A percentile compares a stretch with the other conserved stretches of the same genome.
These are phyloP conservation scores for Microdochium trichocladiopsis DNA, from an alignment of 2,329 filamentous ascomycete species.

Conservation along the genomic window DNA sequence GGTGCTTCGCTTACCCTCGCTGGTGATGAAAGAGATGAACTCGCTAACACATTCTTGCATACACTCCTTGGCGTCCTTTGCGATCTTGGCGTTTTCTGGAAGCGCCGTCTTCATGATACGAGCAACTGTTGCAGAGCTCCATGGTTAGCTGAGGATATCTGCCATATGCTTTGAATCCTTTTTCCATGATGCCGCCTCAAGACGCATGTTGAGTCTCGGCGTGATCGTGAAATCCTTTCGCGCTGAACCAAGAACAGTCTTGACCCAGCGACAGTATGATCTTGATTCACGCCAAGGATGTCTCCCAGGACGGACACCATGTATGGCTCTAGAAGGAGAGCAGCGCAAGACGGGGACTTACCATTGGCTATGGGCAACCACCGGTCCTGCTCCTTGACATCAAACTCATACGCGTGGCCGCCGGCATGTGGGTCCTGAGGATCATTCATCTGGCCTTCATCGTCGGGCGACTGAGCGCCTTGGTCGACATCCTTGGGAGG, in stretches of 20 bases:
- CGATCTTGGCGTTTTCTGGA: slow-evolving; percentile 97
- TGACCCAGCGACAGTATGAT: no score
- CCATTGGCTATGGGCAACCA: slow-evolving; percentile 99
- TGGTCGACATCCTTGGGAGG: slow-evolving; percentile 93
- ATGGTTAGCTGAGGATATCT: not conserved
- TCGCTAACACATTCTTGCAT: slow-evolving; percentile 99
- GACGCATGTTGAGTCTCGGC: not conserved
- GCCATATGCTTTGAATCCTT: no score
- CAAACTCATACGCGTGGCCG: slow-evolving; percentile 81
- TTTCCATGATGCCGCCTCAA: no score
- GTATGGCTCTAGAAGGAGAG: slow-evolving; percentile 41
- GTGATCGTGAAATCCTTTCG: not conserved
- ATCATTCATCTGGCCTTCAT: slow-evolving; percentile 92
- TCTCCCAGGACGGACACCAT: slow-evolving; percentile 23
- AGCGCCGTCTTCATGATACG: slow-evolving; percentile 98
- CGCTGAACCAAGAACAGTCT: no score
- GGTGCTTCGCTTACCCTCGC: slow-evolving; percentile 66
- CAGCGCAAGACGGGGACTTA: slow-evolving; percentile 55
- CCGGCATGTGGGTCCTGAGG: slow-evolving; percentile 69
- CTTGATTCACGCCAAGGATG: no score
- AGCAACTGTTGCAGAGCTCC: slow-evolving; percentile 91
- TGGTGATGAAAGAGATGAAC: slow-evolving; percentile 99
- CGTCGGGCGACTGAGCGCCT: slow-evolving; percentile 86
- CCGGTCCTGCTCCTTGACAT: slow-evolving; percentile 98
- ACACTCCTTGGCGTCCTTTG: slow-evolving; percentile 98